These are phyloP conservation scores for Pleurotus ostreatus DNA, from an alignment of 768 basidiomycete species.

Conservation along the genomic window DNA sequence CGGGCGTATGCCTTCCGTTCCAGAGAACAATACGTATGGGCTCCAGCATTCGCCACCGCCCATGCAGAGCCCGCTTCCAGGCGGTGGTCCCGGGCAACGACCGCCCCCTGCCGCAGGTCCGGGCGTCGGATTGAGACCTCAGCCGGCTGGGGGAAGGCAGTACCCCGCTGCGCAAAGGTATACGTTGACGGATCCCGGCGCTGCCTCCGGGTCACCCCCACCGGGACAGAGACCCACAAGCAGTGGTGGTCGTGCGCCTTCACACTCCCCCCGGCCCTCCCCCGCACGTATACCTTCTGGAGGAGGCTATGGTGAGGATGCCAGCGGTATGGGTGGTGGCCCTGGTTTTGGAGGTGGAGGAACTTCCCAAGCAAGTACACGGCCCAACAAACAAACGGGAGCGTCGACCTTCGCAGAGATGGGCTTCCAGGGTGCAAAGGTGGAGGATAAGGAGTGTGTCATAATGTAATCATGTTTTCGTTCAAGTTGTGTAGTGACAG, in stretches of 20 bases:
- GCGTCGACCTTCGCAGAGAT: conserved; percentile 90
- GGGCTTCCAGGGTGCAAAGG: conserved; percentile 79
- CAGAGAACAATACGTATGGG: background rate
- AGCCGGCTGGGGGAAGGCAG: conserved; percentile 17
- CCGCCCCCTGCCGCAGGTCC: background rate
- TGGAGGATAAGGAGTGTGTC: conserved; percentile 79
- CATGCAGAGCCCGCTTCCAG: background rate
- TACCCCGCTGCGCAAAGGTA: conserved; percentile 40
- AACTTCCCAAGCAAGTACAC: background rate
- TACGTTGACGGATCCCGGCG: conserved; percentile 40
- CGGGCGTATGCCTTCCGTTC: conserved; percentile 10
- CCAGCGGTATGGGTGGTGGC: conserved; percentile 17
- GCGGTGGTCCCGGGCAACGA: background rate
- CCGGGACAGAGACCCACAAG: conserved; percentile 2
- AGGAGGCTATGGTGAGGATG: conserved; percentile 6
- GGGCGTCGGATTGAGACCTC: conserved; percentile 5
- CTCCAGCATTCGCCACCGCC: background rate
- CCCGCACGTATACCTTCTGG: background rate
- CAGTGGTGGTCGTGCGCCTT: conserved; percentile 1
- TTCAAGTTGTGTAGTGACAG: too few relatives aligned
- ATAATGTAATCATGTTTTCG: conserved; percentile 59
- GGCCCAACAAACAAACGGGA: conserved; percentile 23
- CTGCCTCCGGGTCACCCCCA: conserved; percentile 9
- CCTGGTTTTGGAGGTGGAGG: conserved; percentile 15
- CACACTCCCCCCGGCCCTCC: background rate